Evolutionary conservation across 1,284 basidiomycete species (phyloP).

Genomic region (Coniferiporia sulphurascens): DNA sequence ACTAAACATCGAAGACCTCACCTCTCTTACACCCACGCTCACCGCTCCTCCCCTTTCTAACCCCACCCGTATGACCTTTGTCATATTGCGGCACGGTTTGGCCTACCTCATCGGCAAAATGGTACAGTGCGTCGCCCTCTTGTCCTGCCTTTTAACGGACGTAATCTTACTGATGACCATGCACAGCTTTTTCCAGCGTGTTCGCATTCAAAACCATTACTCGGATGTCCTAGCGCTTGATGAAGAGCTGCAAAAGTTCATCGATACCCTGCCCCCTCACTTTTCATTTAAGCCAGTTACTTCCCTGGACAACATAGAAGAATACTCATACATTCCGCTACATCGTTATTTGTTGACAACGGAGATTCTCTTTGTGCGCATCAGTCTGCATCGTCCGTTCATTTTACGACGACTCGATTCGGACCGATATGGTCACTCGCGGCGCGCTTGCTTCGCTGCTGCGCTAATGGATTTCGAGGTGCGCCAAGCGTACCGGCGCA

Average conservation of each 20-base stretch:
- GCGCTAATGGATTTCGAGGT: constrained; percentile 73
- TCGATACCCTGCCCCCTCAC: constrained; percentile 71
- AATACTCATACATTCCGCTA: constrained; percentile 56
- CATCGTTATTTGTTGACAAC: constrained; percentile 79
- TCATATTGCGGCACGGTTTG: constrained; percentile 82
- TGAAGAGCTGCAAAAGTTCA: constrained; percentile 80
- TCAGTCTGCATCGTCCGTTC: constrained; percentile 75
- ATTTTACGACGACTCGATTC: constrained; percentile 66
- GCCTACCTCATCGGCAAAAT: constrained; percentile 86
- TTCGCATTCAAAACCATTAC: constrained; percentile 78
- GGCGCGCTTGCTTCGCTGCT: constrained; percentile 74
- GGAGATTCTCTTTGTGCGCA: constrained; percentile 75
- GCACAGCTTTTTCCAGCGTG: constrained; percentile 78
- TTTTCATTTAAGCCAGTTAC: constrained; percentile 75
- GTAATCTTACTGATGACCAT: neutral
- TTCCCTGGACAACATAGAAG: constrained; percentile 56
- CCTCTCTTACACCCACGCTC: constrained; percentile 29
- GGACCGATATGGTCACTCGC: constrained; percentile 71
- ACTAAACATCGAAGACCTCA: constrained; percentile 77
- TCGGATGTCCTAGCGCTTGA: constrained; percentile 82
- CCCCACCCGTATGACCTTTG: constrained; percentile 84
- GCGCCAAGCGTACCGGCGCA: constrained; percentile 59
- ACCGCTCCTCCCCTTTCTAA: constrained; percentile 54
- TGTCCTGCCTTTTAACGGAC: neutral
- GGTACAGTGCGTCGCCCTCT: constrained; percentile 47